Base-by-base conservation (phyloP, 495 filamentous ascomycete species). In the Monascus purpureus region DNA sequence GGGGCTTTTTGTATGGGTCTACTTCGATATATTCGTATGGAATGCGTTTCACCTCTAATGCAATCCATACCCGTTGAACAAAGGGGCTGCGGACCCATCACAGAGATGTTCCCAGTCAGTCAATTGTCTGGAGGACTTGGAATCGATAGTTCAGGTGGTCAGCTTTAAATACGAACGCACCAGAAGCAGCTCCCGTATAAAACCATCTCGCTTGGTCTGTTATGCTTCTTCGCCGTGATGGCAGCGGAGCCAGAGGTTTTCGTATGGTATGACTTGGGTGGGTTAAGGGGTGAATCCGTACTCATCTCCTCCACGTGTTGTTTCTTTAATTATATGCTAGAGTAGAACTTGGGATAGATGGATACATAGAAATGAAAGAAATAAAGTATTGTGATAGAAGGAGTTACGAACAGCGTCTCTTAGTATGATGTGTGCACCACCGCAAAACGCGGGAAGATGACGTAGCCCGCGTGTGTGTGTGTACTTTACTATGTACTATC, bases 11-110 rank as follows among this genome's bases (percentile, higher is more conserved):
- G 44, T 87, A 92, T 2, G 85, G 85, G 46, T 94, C 82, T 17
- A 85, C 77, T 51, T 94, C 88, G 39, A 87, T 77, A 50, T 96
- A 96, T 47, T 94, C 82, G 43, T 96, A 96, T 13, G 63, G 62
- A 25, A 93, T 65, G 4, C 72, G 67, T 50, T 93, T 94, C 31
- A 75, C 57, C 53, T 96, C 86, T n/a, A 96, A 64, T 5, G 88
- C 77, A 40, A 96, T 93, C 88, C 88, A 96, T 13, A 93, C 84
- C 8, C 88, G 77, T 55, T 95, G 87, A 1, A 90, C 85, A 52
- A 93, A 94, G 3, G 77, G 75, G 47, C 70, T 75, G 33, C 15
- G 20, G 20, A n/a, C n/a, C n/a, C n/a, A n/a, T n/a, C n/a, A n/a
- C n/a, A n/a, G n/a, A n/a, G n/a, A n/a, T n/a, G 7, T 8, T 30